Evolutionary conservation across 2,329 filamentous ascomycete genomes (phyloP).

Genomic region (Colletotrichum sp.): DNA sequence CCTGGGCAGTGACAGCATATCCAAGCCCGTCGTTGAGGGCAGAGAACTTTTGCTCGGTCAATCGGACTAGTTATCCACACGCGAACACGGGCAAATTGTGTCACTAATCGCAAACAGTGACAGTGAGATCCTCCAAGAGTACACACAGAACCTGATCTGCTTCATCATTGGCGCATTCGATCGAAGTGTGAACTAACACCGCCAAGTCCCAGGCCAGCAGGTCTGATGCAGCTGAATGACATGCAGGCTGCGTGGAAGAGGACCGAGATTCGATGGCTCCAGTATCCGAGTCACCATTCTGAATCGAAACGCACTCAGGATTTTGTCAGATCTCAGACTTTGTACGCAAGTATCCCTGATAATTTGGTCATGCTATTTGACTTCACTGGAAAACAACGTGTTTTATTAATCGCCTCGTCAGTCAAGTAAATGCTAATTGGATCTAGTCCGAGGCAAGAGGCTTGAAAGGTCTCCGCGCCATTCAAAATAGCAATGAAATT

Average conservation of each 20-base stretch:
- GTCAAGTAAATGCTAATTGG: not conserved
- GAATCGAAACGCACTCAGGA: not conserved
- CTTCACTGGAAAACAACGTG: fast-evolving
- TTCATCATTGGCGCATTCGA: not conserved
- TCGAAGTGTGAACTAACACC: not conserved
- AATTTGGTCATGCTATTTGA: fast-evolving
- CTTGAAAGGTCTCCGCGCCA: not conserved
- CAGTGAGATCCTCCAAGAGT: not conserved
- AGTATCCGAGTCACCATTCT: not conserved
- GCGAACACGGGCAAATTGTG: not conserved
- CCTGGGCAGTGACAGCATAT: not conserved
- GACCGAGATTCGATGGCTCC: not conserved
- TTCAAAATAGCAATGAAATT: not conserved
- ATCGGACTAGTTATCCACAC: fast-evolving
- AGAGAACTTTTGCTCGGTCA: not conserved
- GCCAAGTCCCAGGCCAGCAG: not conserved
- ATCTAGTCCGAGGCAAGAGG: fast-evolving
- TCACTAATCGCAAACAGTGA: not conserved
- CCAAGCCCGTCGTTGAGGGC: not conserved
- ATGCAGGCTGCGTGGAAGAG: not conserved
- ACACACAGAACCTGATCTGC: not conserved
- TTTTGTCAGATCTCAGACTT: not conserved
- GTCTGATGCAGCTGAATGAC: not conserved
- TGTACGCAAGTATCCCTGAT: not conserved
- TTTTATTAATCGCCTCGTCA: not conserved